Evolutionary conservation across 2,329 filamentous ascomycete species (phyloP), one percentile per base, ranked within the genome.

Genomic region (Botryosphaeria agaves): DNA sequence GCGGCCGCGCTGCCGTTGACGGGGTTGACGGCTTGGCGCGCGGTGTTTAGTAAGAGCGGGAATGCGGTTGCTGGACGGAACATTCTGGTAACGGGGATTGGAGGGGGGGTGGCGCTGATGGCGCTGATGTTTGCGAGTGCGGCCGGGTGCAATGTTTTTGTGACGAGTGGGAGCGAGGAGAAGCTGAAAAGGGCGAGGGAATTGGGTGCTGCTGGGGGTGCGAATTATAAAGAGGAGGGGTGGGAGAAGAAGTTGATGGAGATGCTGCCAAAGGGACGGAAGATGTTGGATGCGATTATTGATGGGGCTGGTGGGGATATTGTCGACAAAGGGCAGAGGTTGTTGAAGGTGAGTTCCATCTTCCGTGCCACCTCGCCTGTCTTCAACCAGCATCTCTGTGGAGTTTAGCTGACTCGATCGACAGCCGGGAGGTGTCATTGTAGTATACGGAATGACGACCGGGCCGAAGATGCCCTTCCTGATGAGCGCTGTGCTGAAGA

Each of bases 241-340:
- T 95, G 87, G 87, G 82, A 92, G 34, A 79, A 76, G 63, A 71
- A 78, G 45, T 56, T 94, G 33, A 53, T 47, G 31, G 52, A 53
- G 28, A 46, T 74, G 42, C 57, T 93, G 16, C 72, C 79, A 0
- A 52, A 58, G 24, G 71, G 77, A 28, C 64, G 74, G 38, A 72
- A 72, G 31, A 80, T 65, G 38, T 46, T 89, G 5, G 89, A 95
- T 54, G 75, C 78, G 14, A 76, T 95, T 28, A 68, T 95, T 40
- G 89, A 95, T 54, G 87, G 89, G 2, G 85, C 87, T 0, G 87
- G 87, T 3, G 85, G 83, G 2, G 76, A 91, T 53, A 64, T 93
- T 26, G 68, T 92, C n/a, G 59, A 64, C 21, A 77, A 74, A 49
- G 67, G 70, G 1, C 57, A 64, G 28, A 72, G 62, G 46, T 46